Evolutionary conservation across 495 filamentous ascomycete genomes (phyloP).

Genomic region (Pseudoneurospora amorphoporcata): DNA sequence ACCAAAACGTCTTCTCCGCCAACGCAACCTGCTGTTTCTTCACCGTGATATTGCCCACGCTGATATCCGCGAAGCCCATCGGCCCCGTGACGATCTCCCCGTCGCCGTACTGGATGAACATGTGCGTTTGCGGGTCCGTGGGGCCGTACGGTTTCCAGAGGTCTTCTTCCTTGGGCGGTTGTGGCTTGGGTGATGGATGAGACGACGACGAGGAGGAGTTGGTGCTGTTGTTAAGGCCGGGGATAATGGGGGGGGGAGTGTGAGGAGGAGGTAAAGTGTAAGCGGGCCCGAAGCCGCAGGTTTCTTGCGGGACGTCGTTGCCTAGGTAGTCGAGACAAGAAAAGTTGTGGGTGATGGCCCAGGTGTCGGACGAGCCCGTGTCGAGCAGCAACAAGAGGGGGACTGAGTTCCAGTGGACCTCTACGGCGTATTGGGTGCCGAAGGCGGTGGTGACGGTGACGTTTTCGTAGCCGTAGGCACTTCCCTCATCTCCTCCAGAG

Average conservation of each 20-base stretch:
- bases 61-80: constrained; percentile 48
- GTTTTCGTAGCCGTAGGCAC: constrained; percentile 27
- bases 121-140: constrained; percentile 31
- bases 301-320: constrained; percentile 10
- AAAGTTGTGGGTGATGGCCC: constrained; percentile 24
- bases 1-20: constrained; percentile 29
- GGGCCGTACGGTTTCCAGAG: constrained; percentile 17
- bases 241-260: neutral
- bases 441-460: constrained; percentile 25
- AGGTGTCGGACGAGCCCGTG: constrained; percentile 57
- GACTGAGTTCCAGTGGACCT: constrained; percentile 20
- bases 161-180: neutral
- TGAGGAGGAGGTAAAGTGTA: neutral
- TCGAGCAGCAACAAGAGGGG: constrained; percentile 41
- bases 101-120: constrained; percentile 50
- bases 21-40: constrained; percentile 36
- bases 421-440: constrained; percentile 30
- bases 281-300: constrained; percentile 20
- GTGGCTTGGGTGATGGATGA: neutral
- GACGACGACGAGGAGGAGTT: neutral
- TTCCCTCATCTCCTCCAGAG: neutral
- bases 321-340: constrained; percentile 19
- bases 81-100: constrained; percentile 46
- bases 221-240: neutral
- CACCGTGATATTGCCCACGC: constrained; percentile 45